Evolutionary conservation across 306 rosid species (phyloP).

Genomic region (Crataegus laevigata): DNA sequence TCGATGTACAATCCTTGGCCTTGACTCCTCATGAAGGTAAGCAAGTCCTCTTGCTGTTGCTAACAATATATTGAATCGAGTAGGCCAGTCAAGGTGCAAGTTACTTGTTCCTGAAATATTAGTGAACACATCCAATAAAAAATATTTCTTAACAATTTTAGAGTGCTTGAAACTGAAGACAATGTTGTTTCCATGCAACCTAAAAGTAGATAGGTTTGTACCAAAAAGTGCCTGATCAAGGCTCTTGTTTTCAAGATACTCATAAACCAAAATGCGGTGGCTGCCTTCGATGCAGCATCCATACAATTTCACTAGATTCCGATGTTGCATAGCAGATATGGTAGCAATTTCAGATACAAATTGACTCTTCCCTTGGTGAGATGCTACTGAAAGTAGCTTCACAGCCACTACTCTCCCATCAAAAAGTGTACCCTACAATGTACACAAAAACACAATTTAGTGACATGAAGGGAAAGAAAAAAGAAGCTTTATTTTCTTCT

Average conservation of each 20-base stretch:
- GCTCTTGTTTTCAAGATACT: slow-evolving; percentile 26
- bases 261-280: slow-evolving; percentile 24
- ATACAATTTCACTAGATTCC: slow-evolving; percentile 22
- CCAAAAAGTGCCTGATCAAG: slow-evolving; percentile 28
- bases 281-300: slow-evolving; percentile 30
- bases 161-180: neutral
- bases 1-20: too few species aligned
- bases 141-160: neutral
- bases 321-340: slow-evolving; percentile 25
- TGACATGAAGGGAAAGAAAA: too few species aligned
- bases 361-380: slow-evolving; percentile 23
- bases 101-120: slow-evolving; percentile 4
- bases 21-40: slow-evolving; percentile 32
- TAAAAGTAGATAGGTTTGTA: neutral
- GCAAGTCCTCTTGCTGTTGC: slow-evolving; percentile 27
- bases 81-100: slow-evolving; percentile 21
- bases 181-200: neutral
- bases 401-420: slow-evolving; percentile 31
- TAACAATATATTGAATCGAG: slow-evolving; percentile 24
- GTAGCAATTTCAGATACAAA: slow-evolving; percentile 25
- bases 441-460: too few species aligned
- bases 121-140: neutral
- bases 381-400: slow-evolving; percentile 22
- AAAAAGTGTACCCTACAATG: too few species aligned
- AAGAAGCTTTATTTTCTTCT: too few species aligned